Evolutionary conservation across 202 grass and related monocot species (phyloP).

Genomic region (Eragrostis tef): DNA sequence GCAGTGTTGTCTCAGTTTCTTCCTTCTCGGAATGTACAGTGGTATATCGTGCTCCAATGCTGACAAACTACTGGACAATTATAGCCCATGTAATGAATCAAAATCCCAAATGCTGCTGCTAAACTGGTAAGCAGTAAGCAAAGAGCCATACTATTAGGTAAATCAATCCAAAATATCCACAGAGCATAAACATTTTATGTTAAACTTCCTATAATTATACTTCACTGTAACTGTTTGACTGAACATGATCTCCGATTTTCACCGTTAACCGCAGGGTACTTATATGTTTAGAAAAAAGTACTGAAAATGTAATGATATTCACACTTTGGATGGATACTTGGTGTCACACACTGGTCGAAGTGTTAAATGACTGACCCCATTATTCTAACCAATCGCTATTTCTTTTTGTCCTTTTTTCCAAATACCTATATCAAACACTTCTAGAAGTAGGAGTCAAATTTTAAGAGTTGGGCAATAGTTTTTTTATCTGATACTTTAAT

Average conservation of each 20-base stretch:
- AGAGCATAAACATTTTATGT: background rate
- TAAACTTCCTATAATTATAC: background rate
- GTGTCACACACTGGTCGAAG: too few relatives aligned
- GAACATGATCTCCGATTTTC: background rate
- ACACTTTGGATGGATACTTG: background rate
- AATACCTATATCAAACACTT: background rate
- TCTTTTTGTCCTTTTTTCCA: background rate
- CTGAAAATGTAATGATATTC: background rate
- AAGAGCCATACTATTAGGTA: background rate
- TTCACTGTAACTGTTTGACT: background rate
- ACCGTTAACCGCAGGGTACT: background rate
- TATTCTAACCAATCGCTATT: background rate
- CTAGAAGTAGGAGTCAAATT: background rate
- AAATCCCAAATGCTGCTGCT: background rate
- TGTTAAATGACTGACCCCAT: background rate
- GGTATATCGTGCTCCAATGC: background rate
- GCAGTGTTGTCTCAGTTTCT: background rate
- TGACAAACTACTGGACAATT: constrained; percentile 21
- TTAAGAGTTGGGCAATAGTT: background rate
- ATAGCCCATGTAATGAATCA: background rate
- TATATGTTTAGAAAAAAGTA: background rate
- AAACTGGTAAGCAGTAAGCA: background rate
- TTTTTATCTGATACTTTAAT: background rate
- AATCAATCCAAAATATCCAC: background rate
- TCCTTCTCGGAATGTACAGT: background rate